Conservation (phyloP, 2,329 filamentous ascomycete genomes). For the Paecilomyces sp. region DNA sequence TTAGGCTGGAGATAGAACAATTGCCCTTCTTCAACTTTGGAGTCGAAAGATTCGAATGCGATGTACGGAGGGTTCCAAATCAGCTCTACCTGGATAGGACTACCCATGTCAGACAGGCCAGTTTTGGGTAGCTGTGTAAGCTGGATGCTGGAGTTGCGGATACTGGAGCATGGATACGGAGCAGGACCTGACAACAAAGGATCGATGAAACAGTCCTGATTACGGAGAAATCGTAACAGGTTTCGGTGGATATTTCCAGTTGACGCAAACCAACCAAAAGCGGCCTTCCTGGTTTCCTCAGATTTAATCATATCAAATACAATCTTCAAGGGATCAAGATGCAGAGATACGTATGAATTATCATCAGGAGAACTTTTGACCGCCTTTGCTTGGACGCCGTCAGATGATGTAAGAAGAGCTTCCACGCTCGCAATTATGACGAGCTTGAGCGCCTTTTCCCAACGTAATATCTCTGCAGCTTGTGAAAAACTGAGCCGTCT, state of each 20-base stretch:
- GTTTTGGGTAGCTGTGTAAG: background rate
- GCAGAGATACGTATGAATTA: background rate
- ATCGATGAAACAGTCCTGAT: background rate
- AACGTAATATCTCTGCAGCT: background rate
- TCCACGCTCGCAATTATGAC: background rate
- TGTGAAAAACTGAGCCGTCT: background rate
- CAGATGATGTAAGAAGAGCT: background rate
- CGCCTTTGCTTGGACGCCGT: background rate
- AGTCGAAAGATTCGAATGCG: background rate
- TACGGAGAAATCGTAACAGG: background rate
- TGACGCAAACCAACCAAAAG: background rate
- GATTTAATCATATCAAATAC: background rate
- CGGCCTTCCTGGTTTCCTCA: background rate
- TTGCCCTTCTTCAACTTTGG: background rate
- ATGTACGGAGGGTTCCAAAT: background rate
- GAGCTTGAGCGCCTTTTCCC: background rate
- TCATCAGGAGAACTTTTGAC: background rate
- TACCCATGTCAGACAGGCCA: background rate
- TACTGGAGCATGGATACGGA: background rate
- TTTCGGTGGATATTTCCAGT: background rate
- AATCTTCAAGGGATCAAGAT: background rate
- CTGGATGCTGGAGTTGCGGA: background rate
- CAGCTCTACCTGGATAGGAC: background rate
- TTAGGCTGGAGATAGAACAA: background rate
- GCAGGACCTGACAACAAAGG: background rate